These are phyloP conservation scores for Chalara sp. DNA, from an alignment of 2,329 filamentous ascomycete genomes.

Conservation along the genomic window DNA sequence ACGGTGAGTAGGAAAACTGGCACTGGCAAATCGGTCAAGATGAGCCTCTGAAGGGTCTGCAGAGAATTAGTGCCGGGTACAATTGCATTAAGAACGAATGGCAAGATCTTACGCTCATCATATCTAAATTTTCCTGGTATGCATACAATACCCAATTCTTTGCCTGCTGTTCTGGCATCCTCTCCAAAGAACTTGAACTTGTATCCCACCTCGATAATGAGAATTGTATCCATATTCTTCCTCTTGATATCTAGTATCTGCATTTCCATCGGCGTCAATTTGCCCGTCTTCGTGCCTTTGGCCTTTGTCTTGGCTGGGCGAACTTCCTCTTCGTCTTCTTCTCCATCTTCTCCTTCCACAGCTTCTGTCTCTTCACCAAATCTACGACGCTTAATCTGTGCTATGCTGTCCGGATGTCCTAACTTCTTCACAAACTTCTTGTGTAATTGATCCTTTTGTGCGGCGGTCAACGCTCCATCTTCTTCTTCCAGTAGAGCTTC, in stretches of 20 bases:
- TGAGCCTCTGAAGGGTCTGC: conserved; percentile 83
- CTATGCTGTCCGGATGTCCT: conserved; percentile 75
- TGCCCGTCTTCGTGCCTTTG: conserved; percentile 63
- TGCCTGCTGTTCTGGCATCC: conserved; percentile 82
- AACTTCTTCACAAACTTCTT: conserved; percentile 84
- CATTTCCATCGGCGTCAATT: conserved; percentile 89
- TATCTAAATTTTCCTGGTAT: conserved; percentile 94
- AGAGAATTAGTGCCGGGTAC: conserved; percentile 12
- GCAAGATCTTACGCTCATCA: conserved; percentile 63
- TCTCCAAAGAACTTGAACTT: conserved; percentile 98
- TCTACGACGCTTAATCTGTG: conserved; percentile 50
- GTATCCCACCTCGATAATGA: conserved; percentile 94
- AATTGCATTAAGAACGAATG: conserved; percentile 5
- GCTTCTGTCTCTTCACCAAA: conserved; percentile 45
- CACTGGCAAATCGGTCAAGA: conserved; percentile 84
- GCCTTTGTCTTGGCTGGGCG: conserved; percentile 39
- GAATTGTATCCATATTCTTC: conserved; percentile 79
- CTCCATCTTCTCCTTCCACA: conserved; percentile 41
- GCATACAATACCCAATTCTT: conserved; percentile 89
- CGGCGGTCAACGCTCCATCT: conserved; percentile 41
- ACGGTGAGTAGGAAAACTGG: conserved; percentile 88
- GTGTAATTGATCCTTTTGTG: conserved; percentile 66
- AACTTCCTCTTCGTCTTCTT: conserved; percentile 49
- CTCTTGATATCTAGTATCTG: conserved; percentile 93
- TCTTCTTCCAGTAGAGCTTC: conserved; percentile 27